phyloP scores from a whole-genome alignment of 768 basidiomycete species.

The Baorangia bicolor region DNA sequence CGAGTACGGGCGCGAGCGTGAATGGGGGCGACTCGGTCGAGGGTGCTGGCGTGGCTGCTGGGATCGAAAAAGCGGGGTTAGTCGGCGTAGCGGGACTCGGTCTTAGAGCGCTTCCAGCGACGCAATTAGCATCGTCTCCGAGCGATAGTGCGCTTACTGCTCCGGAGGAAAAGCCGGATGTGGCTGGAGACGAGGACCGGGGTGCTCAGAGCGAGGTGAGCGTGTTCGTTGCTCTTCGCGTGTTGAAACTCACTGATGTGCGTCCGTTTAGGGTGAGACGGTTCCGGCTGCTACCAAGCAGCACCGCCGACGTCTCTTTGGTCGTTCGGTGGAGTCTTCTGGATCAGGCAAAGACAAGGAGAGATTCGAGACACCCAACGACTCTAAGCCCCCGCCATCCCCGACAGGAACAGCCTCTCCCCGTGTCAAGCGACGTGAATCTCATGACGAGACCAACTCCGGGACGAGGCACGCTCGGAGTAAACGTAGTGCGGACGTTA shows the following conservation, averaged over 20 bases:
- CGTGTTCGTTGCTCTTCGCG: constrained; percentile 8
- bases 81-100: constrained; percentile 28
- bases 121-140: constrained; percentile 55
- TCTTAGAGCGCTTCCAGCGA: constrained; percentile 38
- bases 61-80: constrained; percentile 21
- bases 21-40: constrained; percentile 25
- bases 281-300: constrained; percentile 33
- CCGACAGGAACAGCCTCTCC: constrained; percentile 24
- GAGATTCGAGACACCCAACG: constrained; percentile 28
- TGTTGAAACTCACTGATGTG: background rate
- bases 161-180: constrained; percentile 34
- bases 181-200: constrained; percentile 48
- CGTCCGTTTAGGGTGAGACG: constrained; percentile 47
- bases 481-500: constrained; percentile 51
- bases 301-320: constrained; percentile 57
- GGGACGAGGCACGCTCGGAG: constrained; percentile 39
- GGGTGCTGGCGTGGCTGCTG: constrained; percentile 14
- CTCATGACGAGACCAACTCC: constrained; percentile 24
- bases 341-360: constrained; percentile 36
- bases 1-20: constrained; percentile 27
- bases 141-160: constrained; percentile 56
- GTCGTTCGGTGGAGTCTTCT: constrained; percentile 47
- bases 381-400: constrained; percentile 25
- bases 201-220: constrained; percentile 68
- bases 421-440: constrained; percentile 19